A percentile compares a stretch with the other conserved stretches of the same genome.
These are phyloP conservation scores for Aegilops speltoides DNA, from an alignment of 176 grass and related monocot genomes.

Conservation along the genomic window DNA sequence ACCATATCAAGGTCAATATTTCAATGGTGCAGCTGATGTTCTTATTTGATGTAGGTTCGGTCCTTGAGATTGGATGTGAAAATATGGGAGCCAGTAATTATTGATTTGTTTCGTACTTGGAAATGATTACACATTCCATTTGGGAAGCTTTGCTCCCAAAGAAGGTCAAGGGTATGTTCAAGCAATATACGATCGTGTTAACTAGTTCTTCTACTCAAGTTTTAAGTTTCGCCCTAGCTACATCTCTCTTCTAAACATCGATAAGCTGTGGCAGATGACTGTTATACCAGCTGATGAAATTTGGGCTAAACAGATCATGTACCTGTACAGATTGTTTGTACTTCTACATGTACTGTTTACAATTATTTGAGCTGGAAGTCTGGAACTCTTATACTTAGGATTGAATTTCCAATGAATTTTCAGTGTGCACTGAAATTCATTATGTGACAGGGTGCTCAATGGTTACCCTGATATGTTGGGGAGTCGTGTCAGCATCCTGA, in stretches of 20 bases:
- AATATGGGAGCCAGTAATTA: conserved; percentile 86
- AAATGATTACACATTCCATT: conserved; percentile 90
- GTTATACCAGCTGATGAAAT: conserved; percentile 3
- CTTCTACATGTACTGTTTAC: conserved; percentile 1
- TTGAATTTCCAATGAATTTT: conserved; percentile 14
- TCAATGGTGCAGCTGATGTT: conserved; percentile 7
- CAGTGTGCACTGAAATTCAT: conserved; percentile 3
- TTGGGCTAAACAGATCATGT: conserved; percentile 18
- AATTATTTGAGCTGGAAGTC: not conserved
- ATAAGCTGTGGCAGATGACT: conserved; percentile 9
- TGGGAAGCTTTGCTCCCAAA: conserved; percentile 91
- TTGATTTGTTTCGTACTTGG: conserved; percentile 86
- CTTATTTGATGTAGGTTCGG: conserved; percentile 70
- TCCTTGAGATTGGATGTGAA: conserved; percentile 92
- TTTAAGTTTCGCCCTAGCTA: conserved; percentile 8
- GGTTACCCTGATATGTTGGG: not conserved
- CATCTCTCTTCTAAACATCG: not conserved
- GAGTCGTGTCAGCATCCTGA: not conserved
- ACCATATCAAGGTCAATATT: not conserved
- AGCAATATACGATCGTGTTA: not conserved
- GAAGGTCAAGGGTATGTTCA: conserved; percentile 71
- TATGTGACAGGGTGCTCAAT: not conserved
- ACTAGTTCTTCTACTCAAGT: conserved; percentile 1
- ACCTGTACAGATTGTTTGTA: not conserved
- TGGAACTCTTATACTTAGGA: not conserved